Base-by-base conservation (phyloP, 108 stramenopile species). In the Skeletonema potamos region DNA sequence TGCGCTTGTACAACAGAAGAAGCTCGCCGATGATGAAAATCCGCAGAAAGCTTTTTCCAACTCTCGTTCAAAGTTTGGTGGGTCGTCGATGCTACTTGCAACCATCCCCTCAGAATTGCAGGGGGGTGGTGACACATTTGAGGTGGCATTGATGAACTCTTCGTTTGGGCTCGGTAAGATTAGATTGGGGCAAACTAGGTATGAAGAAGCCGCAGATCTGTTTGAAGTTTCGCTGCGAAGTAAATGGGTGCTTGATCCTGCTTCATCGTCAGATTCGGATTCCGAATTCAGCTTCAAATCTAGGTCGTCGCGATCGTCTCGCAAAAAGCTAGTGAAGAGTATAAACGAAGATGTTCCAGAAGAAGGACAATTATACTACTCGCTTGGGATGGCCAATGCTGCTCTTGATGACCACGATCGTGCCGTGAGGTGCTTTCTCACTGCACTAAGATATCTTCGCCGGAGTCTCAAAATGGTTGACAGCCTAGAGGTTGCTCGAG, bases 381-480 rank as follows among this genome's bases (percentile, higher is more conserved):
- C 76, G n/a, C 63, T 77, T 24, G 78, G 65, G 9, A 60, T 74
- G 44, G 66, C 73, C 22, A 68, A 79, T 68, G 74, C 79, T 34
- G 70, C 74, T 18, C 41, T 79, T 30, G 74, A 70, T 44, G 83
- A 84, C 11, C 74, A 84, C 51, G 79, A 84, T 36, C 74, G 75
- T 17, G 79, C 83, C 26, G 68, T 84, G 37, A 74, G 83, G 26
- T 84, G 66, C 27, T 74, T 66, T 54, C 32, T 84, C 11, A 84
- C 83, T 29, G 68, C 79, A 36, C 46, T 81, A 29, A 48, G 83
- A 24, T 81, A 79, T 58, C 43, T 76, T 20, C 62, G 83, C 20
- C 43, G 79, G 17, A 66, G 28, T 26, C 33, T 66, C 6, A 62
- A 70, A 27, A 76, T 72, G 70, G 65, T 72, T 15, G 79, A 84